phyloP scores from a whole-genome alignment of 2,329 filamentous ascomycete species.

The Phoma sp. region DNA sequence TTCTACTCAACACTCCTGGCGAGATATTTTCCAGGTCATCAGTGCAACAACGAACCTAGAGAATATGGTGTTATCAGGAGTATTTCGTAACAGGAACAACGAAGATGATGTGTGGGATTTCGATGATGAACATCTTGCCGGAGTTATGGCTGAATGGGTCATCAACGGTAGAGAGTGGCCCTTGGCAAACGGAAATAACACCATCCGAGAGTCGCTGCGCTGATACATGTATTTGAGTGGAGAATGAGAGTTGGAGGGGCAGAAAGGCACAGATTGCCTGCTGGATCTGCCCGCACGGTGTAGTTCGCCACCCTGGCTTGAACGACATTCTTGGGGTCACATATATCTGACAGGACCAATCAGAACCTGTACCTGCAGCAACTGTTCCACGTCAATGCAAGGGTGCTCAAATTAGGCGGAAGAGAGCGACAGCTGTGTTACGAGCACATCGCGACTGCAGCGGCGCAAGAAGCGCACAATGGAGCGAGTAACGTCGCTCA shows the following conservation, averaged over 20 bases:
- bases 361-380: neutral
- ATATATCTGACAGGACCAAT: neutral
- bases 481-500: constrained; percentile 55
- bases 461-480: constrained; percentile 57
- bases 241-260: neutral
- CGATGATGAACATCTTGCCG: neutral
- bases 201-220: neutral
- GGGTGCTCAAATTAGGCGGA: constrained; percentile 38
- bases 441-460: constrained; percentile 52
- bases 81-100: neutral
- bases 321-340: neutral
- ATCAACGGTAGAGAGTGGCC: neutral
- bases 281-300: neutral
- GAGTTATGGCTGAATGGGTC: neutral
- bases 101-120: constrained; percentile 3
- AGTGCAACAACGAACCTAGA: neutral
- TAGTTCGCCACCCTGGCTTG: too few relatives aligned
- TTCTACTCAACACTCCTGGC: neutral
- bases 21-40: neutral
- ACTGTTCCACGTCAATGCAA: neutral
- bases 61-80: neutral
- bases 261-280: neutral
- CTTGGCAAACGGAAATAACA: neutral
- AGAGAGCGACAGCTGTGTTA: constrained; percentile 50
- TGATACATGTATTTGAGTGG: neutral